Conservation (phyloP, 306 rosid species). For the Fragaria nilgerrensis region DNA sequence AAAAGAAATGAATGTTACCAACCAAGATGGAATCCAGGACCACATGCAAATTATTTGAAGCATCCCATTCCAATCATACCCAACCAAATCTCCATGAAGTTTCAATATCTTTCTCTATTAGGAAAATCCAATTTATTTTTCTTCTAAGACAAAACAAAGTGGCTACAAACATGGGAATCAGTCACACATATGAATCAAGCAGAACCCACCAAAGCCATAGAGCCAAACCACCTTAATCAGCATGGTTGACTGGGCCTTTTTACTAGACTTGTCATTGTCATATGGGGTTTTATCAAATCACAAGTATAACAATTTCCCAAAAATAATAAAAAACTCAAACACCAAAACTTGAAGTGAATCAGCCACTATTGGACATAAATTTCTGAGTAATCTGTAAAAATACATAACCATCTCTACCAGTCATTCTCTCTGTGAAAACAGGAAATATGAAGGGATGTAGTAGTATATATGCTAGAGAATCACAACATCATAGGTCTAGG, state of each 20-base stretch:
- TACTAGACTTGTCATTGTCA: neutral
- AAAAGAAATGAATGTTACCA: neutral
- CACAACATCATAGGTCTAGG: conserved; percentile 22
- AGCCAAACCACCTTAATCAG: neutral
- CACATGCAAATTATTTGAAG: conserved; percentile 14
- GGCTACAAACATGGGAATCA: neutral
- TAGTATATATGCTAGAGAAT: conserved; percentile 33
- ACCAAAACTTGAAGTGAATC: neutral
- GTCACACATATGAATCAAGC: neutral
- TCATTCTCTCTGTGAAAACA: conserved; percentile 27
- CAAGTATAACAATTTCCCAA: neutral
- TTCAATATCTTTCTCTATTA: neutral
- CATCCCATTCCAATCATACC: neutral
- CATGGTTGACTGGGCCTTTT: neutral
- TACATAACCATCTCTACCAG: conserved; percentile 3
- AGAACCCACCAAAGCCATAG: neutral
- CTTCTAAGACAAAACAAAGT: neutral
- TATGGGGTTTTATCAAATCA: neutral
- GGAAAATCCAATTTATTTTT: neutral
- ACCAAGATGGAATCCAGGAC: neutral
- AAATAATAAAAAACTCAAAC: neutral
- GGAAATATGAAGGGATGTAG: conserved; percentile 10
- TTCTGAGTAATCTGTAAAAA: conserved; percentile 8
- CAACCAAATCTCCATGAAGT: neutral
- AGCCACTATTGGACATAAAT: conserved; percentile 15